Percentiles rank a stretch among this genome's conserved stretches.
Conservation (phyloP, 768 basidiomycete genomes). For the Kondoa malvinella region DNA sequence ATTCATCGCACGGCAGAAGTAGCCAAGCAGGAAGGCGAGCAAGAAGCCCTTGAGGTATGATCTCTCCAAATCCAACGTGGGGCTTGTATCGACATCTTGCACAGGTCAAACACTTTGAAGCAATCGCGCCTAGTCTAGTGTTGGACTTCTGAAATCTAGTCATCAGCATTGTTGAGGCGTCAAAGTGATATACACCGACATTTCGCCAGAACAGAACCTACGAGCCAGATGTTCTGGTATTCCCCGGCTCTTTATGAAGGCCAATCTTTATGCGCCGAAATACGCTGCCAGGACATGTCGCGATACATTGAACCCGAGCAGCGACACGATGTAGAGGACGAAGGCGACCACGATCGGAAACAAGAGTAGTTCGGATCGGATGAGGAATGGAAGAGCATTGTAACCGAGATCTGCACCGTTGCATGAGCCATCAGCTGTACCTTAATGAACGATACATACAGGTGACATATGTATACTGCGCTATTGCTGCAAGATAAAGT, state of each 20-base stretch:
- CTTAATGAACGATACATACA: conserved; percentile 8
- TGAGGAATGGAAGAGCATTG: conserved; percentile 73
- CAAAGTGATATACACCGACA: not conserved
- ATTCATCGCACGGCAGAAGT: not conserved
- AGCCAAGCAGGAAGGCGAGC: not conserved
- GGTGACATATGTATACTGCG: conserved; percentile 84
- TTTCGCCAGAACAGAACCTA: not conserved
- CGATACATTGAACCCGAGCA: conserved; percentile 81
- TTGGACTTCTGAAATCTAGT: conserved; percentile 6
- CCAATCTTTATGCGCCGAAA: conserved; percentile 39
- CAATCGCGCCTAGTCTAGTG: not conserved
- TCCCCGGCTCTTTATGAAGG: not conserved
- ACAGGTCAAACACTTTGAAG: conserved; percentile 7
- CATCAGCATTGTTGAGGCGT: too few relatives aligned
- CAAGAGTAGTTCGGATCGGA: conserved; percentile 75
- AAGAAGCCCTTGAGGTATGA: not conserved
- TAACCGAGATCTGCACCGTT: conserved; percentile 20
- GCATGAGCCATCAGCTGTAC: not conserved
- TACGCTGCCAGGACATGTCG: conserved; percentile 62
- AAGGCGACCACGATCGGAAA: conserved; percentile 76
- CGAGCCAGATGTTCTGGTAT: not conserved
- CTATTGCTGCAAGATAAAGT: conserved; percentile 53
- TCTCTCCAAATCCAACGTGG: not conserved
- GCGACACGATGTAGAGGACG: conserved; percentile 62
- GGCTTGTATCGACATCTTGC: too few relatives aligned